phyloP scores from a whole-genome alignment of 2,329 filamentous ascomycete genomes.

The Intubia oerlemansii region DNA sequence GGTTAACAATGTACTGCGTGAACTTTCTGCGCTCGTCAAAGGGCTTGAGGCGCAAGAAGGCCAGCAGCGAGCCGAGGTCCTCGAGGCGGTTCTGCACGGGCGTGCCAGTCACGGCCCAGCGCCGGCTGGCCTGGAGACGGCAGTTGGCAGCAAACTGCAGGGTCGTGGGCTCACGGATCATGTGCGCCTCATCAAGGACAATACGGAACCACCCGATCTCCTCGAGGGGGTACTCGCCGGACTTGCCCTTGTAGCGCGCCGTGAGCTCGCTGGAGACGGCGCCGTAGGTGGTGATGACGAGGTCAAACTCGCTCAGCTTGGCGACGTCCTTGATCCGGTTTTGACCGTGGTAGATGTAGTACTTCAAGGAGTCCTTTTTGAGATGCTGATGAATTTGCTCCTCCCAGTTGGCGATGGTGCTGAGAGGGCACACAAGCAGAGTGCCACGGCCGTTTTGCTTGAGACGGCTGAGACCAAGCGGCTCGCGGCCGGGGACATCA shows the following conservation, averaged over 20 bases:
- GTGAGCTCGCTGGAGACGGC: slow-evolving; percentile 65
- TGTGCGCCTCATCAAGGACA: slow-evolving; percentile 85
- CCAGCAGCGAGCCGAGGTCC: slow-evolving; percentile 70
- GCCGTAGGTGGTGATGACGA: slow-evolving; percentile 85
- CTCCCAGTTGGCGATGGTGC: slow-evolving; percentile 86
- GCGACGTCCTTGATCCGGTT: slow-evolving; percentile 48
- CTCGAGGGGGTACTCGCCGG: slow-evolving; percentile 41
- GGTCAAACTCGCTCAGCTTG: slow-evolving; percentile 51
- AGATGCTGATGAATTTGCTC: slow-evolving; percentile 77
- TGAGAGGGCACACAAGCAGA: slow-evolving; percentile 71
- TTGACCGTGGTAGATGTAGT: slow-evolving; percentile 72
- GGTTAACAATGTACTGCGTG: slow-evolving; percentile 55
- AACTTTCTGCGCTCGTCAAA: slow-evolving; percentile 67
- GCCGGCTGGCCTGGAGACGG: slow-evolving; percentile 53
- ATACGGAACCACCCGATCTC: slow-evolving; percentile 84
- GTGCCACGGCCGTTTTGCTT: slow-evolving; percentile 55
- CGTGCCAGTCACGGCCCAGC: slow-evolving; percentile 95
- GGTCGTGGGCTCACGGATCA: slow-evolving; percentile 70
- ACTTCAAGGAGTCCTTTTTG: slow-evolving; percentile 38
- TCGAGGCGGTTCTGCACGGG: slow-evolving; percentile 87
- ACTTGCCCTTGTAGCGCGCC: slow-evolving; percentile 37
- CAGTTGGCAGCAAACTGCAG: slow-evolving; percentile 72
- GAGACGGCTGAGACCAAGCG: slow-evolving; percentile 28
- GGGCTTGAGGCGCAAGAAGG: slow-evolving; percentile 65
- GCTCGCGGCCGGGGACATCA: slow-evolving; percentile 18